Evolutionary conservation across 164 flowering plant species (phyloP).

Genomic region (Sextonia rubra): DNA sequence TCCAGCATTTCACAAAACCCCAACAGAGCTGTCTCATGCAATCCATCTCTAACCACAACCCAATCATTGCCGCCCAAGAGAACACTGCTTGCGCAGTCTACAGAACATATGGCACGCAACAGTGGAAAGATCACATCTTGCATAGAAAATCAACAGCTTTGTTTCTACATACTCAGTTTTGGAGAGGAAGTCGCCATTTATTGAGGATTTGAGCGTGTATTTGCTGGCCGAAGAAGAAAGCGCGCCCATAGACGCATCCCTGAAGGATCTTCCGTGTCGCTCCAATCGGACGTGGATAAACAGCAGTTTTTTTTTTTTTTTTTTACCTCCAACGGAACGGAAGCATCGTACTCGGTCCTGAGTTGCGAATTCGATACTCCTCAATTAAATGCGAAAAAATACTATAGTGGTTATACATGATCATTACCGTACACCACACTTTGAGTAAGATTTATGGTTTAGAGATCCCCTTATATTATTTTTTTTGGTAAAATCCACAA

Average conservation of each 20-base stretch:
- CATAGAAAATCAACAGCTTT: constrained; percentile 55
- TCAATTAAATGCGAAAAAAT: no score
- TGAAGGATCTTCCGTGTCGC: constrained; percentile 64
- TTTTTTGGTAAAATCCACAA: no score
- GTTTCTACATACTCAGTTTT: constrained; percentile 58
- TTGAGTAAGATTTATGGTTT: no score
- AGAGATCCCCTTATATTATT: no score
- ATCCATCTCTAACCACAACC: constrained; percentile 47
- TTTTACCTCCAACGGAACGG: no score
- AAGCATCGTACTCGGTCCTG: no score
- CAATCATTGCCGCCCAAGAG: constrained; percentile 78
- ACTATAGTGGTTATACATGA: no score
- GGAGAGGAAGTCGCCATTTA: constrained; percentile 38
- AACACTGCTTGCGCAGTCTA: constrained; percentile 37
- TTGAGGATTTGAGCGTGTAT: constrained; percentile 58
- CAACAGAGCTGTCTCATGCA: constrained; percentile 38
- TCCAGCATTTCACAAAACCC: constrained; percentile 47
- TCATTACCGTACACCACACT: no score
- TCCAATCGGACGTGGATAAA: no score
- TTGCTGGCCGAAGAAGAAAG: constrained; percentile 50
- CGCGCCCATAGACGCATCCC: constrained; percentile 57
- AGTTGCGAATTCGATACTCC: no score
- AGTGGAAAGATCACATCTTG: constrained; percentile 44
- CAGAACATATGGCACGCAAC: constrained; percentile 33
- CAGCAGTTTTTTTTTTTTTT: no score